These are phyloP conservation scores for Deinandra increscens DNA, from an alignment of 129 eudicot genomes.

Conservation along the genomic window DNA sequence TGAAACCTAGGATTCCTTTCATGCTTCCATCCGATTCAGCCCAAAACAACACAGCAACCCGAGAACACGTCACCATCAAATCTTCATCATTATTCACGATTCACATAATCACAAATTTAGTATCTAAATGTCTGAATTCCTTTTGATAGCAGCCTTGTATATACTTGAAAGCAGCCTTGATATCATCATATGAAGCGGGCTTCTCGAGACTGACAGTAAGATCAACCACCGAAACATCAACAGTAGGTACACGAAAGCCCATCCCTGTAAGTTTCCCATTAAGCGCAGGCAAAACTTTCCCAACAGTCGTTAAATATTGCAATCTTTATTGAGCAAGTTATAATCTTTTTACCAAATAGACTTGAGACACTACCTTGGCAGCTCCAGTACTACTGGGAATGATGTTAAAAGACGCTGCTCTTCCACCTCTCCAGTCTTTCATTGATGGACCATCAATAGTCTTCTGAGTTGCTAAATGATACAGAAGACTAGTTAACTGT, in stretches of 20 bases:
- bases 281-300: slow-evolving; percentile 71
- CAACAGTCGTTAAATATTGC: slow-evolving; percentile 34
- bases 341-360: neutral
- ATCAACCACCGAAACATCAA: slow-evolving; percentile 75
- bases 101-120: neutral
- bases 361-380: slow-evolving; percentile 50
- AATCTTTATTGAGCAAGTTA: neutral
- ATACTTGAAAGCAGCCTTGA: slow-evolving; percentile 74
- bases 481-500: neutral
- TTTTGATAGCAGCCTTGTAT: neutral
- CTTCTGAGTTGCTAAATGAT: slow-evolving; percentile 60
- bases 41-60: slow-evolving; percentile 5
- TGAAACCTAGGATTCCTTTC: slow-evolving; percentile 69
- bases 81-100: neutral
- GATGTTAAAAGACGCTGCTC: slow-evolving; percentile 85
- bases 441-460: slow-evolving; percentile 81
- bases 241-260: slow-evolving; percentile 79
- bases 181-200: slow-evolving; percentile 64
- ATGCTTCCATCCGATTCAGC: slow-evolving; percentile 47
- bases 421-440: slow-evolving; percentile 91
- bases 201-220: slow-evolving; percentile 72
- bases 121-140: neutral
- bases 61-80: too few species aligned
- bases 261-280: slow-evolving; percentile 84
- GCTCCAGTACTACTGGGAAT: slow-evolving; percentile 90